A percentile compares a stretch with the other conserved stretches of the same genome.
Conservation (phyloP, 2,329 filamentous ascomycete genomes). For the Fusarium proliferatum region DNA sequence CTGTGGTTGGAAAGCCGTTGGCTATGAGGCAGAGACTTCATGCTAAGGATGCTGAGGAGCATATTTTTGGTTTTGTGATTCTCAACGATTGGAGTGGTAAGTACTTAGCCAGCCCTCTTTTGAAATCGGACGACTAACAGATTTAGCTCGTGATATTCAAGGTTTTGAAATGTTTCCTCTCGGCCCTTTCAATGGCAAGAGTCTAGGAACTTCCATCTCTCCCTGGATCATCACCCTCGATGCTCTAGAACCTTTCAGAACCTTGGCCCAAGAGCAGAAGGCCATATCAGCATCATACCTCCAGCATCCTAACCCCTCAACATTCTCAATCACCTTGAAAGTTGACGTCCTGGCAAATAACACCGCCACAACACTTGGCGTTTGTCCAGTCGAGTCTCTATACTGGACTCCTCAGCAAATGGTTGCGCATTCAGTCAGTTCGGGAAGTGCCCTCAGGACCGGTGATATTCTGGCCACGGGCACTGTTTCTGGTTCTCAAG, state of each 20-base stretch:
- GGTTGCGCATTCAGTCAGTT: conserved; percentile 28
- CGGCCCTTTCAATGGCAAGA: conserved; percentile 71
- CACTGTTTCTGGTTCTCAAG: conserved; percentile 52
- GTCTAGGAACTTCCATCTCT: conserved; percentile 68
- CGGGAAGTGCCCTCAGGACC: conserved; percentile 12
- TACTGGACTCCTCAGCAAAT: conserved; percentile 29
- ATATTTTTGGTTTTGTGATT: conserved; percentile 72
- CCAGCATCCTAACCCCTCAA: conserved; percentile 49
- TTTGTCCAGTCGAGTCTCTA: conserved; percentile 2
- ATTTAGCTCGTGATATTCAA: conserved; percentile 68
- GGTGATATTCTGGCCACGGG: conserved; percentile 58
- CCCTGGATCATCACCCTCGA: conserved; percentile 72
- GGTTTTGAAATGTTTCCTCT: conserved; percentile 69
- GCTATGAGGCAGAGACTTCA: conserved; percentile 51
- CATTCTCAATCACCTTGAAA: conserved; percentile 49
- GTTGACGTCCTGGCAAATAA: conserved; percentile 44
- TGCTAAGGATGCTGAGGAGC: conserved; percentile 62
- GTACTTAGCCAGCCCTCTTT: no score
- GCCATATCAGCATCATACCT: conserved; percentile 43
- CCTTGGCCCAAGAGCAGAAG: not conserved
- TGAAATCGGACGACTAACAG: conserved; percentile 6
- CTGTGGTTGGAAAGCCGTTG: conserved; percentile 56
- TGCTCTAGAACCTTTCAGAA: conserved; percentile 68
- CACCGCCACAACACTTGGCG: not conserved
- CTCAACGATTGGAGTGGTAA: conserved; percentile 71